Percentiles rank a stretch among this genome's conserved stretches.
Conservation (phyloP, 1,284 basidiomycete species). For the Somion occarium region DNA sequence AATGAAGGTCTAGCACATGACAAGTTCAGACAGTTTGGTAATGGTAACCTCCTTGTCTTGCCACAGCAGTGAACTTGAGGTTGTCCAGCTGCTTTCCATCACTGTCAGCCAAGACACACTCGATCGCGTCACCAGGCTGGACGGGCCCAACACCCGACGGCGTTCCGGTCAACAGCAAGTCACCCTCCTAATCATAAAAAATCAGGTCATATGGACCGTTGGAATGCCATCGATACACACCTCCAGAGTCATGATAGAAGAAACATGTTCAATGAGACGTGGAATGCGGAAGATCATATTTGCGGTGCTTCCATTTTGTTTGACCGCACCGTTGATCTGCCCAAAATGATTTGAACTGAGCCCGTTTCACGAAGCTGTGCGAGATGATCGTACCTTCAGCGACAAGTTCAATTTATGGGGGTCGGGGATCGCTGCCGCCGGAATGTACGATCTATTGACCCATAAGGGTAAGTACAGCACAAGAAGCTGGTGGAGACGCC, state of each 20-base stretch:
- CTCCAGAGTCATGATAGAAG: slow-evolving; percentile 94
- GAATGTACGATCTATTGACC: slow-evolving; percentile 69
- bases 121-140: slow-evolving; percentile 72
- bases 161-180: slow-evolving; percentile 84
- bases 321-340: slow-evolving; percentile 78
- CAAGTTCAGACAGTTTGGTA: not conserved
- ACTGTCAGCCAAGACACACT: slow-evolving; percentile 66
- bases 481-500: not conserved
- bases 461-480: not conserved
- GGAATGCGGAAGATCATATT: slow-evolving; percentile 97
- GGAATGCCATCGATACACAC: slow-evolving; percentile 40
- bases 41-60: slow-evolving; percentile 68
- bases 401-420: slow-evolving; percentile 73
- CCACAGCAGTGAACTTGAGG: slow-evolving; percentile 62
- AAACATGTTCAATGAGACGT: slow-evolving; percentile 86
- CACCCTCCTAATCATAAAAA: slow-evolving; percentile 65
- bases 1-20: not conserved
- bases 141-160: slow-evolving; percentile 88
- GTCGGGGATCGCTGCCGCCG: slow-evolving; percentile 67
- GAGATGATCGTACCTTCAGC: slow-evolving; percentile 52
- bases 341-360: too few species aligned
- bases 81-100: slow-evolving; percentile 56
- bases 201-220: too few species aligned
- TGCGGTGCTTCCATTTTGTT: slow-evolving; percentile 81
- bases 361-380: too few species aligned